Percentiles rank a stretch among this genome's conserved stretches.
These are phyloP conservation scores for Phoma herbarum DNA, from an alignment of 2,329 filamentous ascomycete genomes.

Conservation along the genomic window DNA sequence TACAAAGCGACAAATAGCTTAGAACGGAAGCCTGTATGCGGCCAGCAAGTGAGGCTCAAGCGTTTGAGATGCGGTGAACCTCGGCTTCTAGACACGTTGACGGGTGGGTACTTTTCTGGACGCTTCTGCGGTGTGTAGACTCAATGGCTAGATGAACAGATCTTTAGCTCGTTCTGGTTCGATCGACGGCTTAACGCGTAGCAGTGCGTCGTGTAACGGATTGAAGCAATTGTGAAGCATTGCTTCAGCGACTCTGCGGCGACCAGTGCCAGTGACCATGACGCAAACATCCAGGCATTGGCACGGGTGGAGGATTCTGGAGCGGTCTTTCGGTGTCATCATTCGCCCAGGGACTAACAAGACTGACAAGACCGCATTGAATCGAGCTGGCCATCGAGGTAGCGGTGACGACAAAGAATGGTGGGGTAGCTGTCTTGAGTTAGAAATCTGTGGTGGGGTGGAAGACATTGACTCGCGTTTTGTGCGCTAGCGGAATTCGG, in stretches of 20 bases:
- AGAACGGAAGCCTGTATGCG: conserved; percentile 13
- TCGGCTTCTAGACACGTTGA: conserved; percentile 19
- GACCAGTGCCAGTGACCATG: background rate
- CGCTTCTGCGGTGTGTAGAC: conserved; percentile 5
- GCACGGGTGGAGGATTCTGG: background rate
- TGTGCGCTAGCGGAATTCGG: background rate
- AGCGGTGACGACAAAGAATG: conserved; percentile 10
- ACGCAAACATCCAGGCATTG: conserved; percentile 7
- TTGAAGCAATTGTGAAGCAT: background rate
- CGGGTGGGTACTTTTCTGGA: conserved; percentile 12
- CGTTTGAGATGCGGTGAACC: conserved; percentile 20
- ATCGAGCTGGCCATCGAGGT: conserved; percentile 5
- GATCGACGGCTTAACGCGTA: background rate
- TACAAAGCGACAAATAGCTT: conserved; percentile 12
- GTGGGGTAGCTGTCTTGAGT: conserved; percentile 15
- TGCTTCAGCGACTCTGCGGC: background rate
- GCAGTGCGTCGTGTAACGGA: background rate
- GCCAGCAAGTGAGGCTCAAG: conserved; percentile 10
- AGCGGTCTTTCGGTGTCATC: background rate
- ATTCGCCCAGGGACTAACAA: background rate
- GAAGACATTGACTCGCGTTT: conserved; percentile 7
- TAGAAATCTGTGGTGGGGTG: conserved; percentile 3
- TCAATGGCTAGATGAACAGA: conserved; percentile 5
- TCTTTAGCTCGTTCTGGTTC: background rate
- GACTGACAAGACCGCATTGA: conserved; percentile 2